phyloP scores from a whole-genome alignment of 192 early-diverging fungal genomes.

The Coemansia sp. region DNA sequence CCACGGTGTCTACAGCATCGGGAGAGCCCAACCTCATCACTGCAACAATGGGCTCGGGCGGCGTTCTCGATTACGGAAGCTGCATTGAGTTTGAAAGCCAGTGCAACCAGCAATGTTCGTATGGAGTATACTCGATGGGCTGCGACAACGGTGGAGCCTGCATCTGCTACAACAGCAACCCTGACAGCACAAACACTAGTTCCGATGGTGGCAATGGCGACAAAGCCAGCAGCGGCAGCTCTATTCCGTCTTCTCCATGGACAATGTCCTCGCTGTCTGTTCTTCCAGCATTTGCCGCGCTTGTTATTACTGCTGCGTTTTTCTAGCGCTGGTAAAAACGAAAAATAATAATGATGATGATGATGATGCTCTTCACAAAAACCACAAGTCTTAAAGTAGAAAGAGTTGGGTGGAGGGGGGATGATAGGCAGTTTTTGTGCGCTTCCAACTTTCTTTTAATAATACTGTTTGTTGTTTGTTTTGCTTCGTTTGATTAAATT shows the following conservation, averaged over 20 bases:
- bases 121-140: constrained; percentile 47
- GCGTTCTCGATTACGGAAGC: constrained; percentile 39
- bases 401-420: no score
- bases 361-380: no score
- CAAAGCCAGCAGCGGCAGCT: not conserved
- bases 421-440: no score
- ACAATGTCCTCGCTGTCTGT: constrained; percentile 16
- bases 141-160: constrained; percentile 46
- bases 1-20: constrained; percentile 8
- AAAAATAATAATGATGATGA: no score
- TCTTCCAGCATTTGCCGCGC: constrained; percentile 20
- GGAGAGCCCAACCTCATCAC: constrained; percentile 39
- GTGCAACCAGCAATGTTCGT: constrained; percentile 43
- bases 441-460: no score
- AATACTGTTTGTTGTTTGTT: not conserved
- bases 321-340: constrained; percentile 6
- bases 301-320: constrained; percentile 30
- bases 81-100: constrained; percentile 50
- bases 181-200: constrained; percentile 14
- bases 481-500: not conserved
- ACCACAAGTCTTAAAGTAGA: no score
- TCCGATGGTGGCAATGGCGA: constrained; percentile 9
- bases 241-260: not conserved
- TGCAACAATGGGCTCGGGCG: constrained; percentile 42
- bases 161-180: constrained; percentile 38